Evolutionary conservation across 1,284 basidiomycete species (phyloP).

Genomic region (Naganishia sp.): DNA sequence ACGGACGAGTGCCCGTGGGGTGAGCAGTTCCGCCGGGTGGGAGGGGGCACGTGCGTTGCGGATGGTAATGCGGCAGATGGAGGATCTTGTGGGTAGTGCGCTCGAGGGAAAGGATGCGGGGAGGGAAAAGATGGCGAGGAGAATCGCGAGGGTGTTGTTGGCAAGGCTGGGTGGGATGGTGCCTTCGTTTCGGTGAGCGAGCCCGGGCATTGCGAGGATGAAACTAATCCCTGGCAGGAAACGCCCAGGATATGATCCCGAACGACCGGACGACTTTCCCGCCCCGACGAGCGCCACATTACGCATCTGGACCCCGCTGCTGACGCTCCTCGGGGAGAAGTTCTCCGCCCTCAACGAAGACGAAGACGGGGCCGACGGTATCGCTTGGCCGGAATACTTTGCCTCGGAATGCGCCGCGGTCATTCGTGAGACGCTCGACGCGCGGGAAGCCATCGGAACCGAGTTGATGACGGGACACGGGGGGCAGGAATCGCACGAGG

Average conservation of each 20-base stretch:
- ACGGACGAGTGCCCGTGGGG: slow-evolving; percentile 70
- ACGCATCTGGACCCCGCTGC: slow-evolving; percentile 70
- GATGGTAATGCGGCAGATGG: slow-evolving; percentile 46
- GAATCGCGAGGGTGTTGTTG: slow-evolving; percentile 65
- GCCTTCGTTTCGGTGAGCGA: slow-evolving; percentile 73
- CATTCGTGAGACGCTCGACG: neutral
- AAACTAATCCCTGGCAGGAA: slow-evolving; percentile 49
- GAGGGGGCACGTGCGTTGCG: slow-evolving; percentile 54
- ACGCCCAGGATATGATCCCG: slow-evolving; percentile 52
- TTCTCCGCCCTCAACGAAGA: neutral
- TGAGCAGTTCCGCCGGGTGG: slow-evolving; percentile 59
- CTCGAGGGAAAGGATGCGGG: slow-evolving; percentile 48
- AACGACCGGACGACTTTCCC: slow-evolving; percentile 43
- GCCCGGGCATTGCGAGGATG: no score
- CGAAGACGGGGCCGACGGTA: neutral
- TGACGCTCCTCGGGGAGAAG: slow-evolving; percentile 46
- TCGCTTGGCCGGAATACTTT: neutral
- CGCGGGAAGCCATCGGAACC: neutral
- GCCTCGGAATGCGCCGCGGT: neutral
- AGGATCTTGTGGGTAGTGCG: slow-evolving; percentile 38
- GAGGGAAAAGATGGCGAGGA: slow-evolving; percentile 67
- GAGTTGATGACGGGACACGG: neutral
- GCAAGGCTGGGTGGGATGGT: slow-evolving; percentile 68
- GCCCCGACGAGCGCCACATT: slow-evolving; percentile 61
- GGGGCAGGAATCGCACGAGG: neutral